Evolutionary conservation across 805 yeast genomes (phyloP).

Genomic region (Blastobotrys robertii): DNA sequence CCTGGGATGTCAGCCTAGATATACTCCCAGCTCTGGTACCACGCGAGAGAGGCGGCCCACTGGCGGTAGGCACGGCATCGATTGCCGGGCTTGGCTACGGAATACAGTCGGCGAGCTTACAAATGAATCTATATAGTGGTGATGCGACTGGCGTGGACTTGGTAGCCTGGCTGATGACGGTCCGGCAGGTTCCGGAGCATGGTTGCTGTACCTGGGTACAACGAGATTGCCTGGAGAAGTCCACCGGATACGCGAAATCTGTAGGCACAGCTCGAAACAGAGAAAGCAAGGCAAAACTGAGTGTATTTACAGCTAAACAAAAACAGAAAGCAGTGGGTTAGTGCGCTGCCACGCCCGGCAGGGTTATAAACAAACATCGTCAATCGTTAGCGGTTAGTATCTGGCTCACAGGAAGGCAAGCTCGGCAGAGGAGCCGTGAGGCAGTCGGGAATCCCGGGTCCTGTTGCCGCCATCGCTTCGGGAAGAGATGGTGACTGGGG

Average conservation of each 20-base stretch:
- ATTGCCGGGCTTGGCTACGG: too few species aligned
- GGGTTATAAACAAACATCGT: background rate
- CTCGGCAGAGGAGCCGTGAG: constrained; percentile 19
- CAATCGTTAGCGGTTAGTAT: constrained; percentile 1
- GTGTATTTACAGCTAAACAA: background rate
- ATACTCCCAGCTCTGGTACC: background rate
- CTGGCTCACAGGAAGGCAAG: constrained; percentile 24
- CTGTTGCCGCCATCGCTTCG: background rate
- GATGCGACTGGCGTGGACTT: too few species aligned
- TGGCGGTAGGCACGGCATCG: too few species aligned
- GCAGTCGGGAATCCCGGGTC: background rate
- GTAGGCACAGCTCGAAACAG: background rate
- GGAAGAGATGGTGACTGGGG: background rate
- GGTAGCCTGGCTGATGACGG: too few species aligned
- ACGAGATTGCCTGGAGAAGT: too few species aligned
- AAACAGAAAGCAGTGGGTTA: background rate
- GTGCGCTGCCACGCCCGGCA: too few species aligned
- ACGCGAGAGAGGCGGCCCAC: too few species aligned
- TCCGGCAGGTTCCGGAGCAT: too few species aligned
- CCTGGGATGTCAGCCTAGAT: background rate
- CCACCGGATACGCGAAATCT: too few species aligned
- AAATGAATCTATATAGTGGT: too few species aligned
- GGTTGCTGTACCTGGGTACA: background rate
- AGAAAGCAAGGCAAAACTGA: background rate
- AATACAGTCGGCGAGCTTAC: too few species aligned